Conservation (phyloP, 805 yeast species). For the Nakazawaea populi region DNA sequence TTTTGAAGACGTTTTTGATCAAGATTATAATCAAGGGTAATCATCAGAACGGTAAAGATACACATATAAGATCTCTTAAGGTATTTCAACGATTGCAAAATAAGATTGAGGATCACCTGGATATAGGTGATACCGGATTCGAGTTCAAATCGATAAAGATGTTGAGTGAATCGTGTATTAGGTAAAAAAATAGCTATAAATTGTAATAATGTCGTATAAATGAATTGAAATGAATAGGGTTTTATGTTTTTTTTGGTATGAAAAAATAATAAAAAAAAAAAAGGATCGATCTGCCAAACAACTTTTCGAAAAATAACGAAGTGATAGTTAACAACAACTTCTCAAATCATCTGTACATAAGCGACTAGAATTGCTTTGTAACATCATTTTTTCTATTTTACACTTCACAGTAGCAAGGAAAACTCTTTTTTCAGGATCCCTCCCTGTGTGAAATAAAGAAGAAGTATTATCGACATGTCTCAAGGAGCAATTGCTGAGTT, state of each 20-base stretch:
- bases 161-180: constrained; percentile 25
- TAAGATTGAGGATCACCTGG: constrained; percentile 18
- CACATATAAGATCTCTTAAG: constrained; percentile 77
- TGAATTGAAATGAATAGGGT: too few relatives aligned
- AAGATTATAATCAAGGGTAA: constrained; percentile 63
- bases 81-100: constrained; percentile 38
- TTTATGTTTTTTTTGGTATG: too few relatives aligned
- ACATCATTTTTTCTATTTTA: too few relatives aligned
- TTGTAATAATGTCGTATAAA: too few relatives aligned
- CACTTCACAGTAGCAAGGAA: too few relatives aligned
- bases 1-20: constrained; percentile 61
- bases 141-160: constrained; percentile 27
- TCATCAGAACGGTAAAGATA: constrained; percentile 94
- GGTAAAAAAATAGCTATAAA: constrained; percentile 13
- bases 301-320: too few relatives aligned
- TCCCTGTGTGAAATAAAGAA: not conserved
- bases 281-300: too few relatives aligned
- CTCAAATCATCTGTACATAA: too few relatives aligned
- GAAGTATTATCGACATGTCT: constrained; percentile 2
- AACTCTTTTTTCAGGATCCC: too few relatives aligned
- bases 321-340: too few relatives aligned
- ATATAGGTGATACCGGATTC: constrained; percentile 19
- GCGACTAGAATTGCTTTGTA: too few relatives aligned
- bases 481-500: constrained; percentile 40
- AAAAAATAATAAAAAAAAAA: too few relatives aligned